phyloP scores from a whole-genome alignment of 306 rosid genomes.

The Carpinus viminea region DNA sequence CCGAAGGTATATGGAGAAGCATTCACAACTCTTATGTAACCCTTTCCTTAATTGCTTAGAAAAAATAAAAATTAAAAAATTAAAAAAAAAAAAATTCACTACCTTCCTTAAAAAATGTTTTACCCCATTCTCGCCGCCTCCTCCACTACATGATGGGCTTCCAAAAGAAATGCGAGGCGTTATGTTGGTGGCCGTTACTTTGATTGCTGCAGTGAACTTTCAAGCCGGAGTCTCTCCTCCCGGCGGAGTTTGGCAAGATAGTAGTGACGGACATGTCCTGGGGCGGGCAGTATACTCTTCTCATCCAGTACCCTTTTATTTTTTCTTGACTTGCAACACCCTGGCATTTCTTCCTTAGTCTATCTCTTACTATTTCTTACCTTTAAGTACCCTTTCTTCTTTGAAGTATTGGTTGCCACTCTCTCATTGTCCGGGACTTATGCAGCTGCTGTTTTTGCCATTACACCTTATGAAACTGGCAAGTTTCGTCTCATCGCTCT shows the following conservation, averaged over 20 bases:
- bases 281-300: not conserved
- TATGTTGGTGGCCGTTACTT: not conserved
- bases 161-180: not conserved
- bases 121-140: too few relatives aligned
- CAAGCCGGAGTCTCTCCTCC: not conserved
- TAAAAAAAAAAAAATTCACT: too few relatives aligned
- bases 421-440: not conserved
- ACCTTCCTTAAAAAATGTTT: too few relatives aligned
- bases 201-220: not conserved
- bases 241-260: not conserved
- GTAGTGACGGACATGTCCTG: not conserved
- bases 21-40: too few relatives aligned
- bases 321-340: conserved; percentile 2
- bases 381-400: not conserved
- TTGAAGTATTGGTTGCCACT: not conserved
- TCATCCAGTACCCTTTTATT: not conserved
- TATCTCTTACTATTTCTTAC: too few relatives aligned
- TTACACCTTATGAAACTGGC: not conserved
- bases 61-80: too few relatives aligned
- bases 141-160: too few relatives aligned
- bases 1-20: too few relatives aligned
- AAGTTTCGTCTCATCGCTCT: not conserved
- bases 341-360: not conserved
- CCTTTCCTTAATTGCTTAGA: too few relatives aligned
- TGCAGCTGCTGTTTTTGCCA: not conserved